Conservation (phyloP, 164 flowering plant genomes). For the Vitis rotundifolia region DNA sequence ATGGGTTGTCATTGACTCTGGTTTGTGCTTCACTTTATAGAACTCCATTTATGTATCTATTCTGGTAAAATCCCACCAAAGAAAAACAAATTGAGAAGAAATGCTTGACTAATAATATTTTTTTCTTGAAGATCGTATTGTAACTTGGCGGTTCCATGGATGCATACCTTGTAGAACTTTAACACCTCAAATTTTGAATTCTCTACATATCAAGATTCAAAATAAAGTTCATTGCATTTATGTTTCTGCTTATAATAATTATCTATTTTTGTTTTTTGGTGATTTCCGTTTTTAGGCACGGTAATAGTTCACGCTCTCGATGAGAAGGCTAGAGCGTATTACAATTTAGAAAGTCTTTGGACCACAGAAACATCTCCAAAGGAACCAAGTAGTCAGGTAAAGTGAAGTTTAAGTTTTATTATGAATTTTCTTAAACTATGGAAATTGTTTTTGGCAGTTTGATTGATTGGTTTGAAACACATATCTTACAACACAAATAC, state of each 20-base stretch:
- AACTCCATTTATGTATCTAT: neutral
- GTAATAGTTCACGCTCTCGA: constrained; percentile 89
- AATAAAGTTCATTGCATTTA: too few species aligned
- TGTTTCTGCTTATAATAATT: neutral
- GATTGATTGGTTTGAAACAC: neutral
- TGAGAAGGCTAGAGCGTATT: constrained; percentile 88
- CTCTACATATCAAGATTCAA: too few species aligned
- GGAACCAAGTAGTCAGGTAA: constrained; percentile 49
- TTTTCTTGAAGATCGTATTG: too few species aligned
- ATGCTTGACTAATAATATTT: too few species aligned
- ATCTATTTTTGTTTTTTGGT: neutral
- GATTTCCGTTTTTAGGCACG: constrained; percentile 44
- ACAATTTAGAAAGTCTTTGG: constrained; percentile 81
- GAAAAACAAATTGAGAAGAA: too few species aligned
- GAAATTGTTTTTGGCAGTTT: neutral
- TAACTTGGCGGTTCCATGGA: too few species aligned
- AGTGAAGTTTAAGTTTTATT: neutral
- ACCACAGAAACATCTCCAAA: constrained; percentile 24
- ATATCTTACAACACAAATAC: too few species aligned
- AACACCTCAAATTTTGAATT: too few species aligned
- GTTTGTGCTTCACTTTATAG: constrained; percentile 36
- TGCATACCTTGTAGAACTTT: too few species aligned
- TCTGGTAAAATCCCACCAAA: neutral
- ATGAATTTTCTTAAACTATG: neutral
- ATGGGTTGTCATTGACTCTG: constrained; percentile 91